Percentiles rank a stretch among this genome's conserved stretches.
Evolutionary conservation across 2,329 filamentous ascomycete species (phyloP).

Genomic region (Claviceps maximensis): DNA sequence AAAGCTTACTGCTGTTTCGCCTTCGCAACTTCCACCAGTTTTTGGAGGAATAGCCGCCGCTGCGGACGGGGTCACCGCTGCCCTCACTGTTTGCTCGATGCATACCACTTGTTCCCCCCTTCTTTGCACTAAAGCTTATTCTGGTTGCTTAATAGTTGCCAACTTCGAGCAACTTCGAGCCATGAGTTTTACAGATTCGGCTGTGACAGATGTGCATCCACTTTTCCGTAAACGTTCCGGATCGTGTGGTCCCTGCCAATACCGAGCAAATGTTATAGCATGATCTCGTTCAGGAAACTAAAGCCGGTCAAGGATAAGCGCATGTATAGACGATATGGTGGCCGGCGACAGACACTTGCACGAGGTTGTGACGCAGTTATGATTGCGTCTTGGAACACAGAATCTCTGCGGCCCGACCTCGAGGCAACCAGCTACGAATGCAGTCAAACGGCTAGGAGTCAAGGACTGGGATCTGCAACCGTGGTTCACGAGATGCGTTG

Average conservation of each 20-base stretch:
- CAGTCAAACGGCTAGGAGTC: no score
- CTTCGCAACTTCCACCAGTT: slow-evolving; percentile 10
- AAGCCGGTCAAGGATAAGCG: not conserved
- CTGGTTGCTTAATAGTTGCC: not conserved
- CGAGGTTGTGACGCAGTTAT: not conserved
- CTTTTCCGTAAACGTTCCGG: not conserved
- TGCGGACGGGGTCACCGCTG: slow-evolving; percentile 7
- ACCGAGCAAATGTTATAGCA: not conserved
- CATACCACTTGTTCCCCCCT: slow-evolving; percentile 2
- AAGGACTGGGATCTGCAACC: no score
- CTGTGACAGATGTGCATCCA: not conserved
- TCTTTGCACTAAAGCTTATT: not conserved
- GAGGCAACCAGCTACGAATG: no score
- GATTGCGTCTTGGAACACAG: no score
- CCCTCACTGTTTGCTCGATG: slow-evolving; percentile 18
- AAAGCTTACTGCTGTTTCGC: not conserved
- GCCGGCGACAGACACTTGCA: not conserved
- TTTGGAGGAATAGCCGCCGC: slow-evolving; percentile 6
- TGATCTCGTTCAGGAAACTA: not conserved
- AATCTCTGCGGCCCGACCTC: no score
- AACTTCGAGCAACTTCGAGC: not conserved
- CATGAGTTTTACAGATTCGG: not conserved
- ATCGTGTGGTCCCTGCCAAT: not conserved
- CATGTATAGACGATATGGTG: no score
- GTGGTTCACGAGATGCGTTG: no score